Base-by-base conservation (phyloP, 225 moss, liverwort and hornwort species). In the Pleurozium schreberi region DNA sequence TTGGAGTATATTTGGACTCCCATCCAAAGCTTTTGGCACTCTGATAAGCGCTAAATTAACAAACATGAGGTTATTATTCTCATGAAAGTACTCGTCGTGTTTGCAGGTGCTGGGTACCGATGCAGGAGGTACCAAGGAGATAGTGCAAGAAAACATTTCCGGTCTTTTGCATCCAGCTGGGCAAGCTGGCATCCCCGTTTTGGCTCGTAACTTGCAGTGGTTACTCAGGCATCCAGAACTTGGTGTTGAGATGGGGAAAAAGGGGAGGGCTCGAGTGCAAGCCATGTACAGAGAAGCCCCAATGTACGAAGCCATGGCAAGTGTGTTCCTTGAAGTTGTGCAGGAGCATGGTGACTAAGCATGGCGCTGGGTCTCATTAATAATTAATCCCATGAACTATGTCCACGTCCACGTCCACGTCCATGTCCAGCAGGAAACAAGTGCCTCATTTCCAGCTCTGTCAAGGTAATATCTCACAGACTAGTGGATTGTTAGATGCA, bases 71-170 rank as follows among this genome's bases (percentile, higher is more conserved):
- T 65, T 64, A 9, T 64, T 30, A 55, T 11, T 91, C 84, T 87
- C 18, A 87, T 53, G 81, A 50, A 87, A 55, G 58, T 70, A 25
- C 6, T 6, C 67, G 11, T 70, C 43, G 38, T 38, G 21, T 60
- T 75, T 88, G 55, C 95, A 95, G 95, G 94, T 94, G 81, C 85
- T 95, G 78, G 96, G 94, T 23, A 96, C 96, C 30, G 92, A 96
- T 52, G 93, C 94, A 84, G 96, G 96, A 34, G 96, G 95, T 31
- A 96, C 96, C 6, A 94, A 87, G 87, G 96, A 96, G 91, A 95
- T 96, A 79, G 87, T 96, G 82, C 93, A 90, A 66, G 85, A 38
- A 38, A 94, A 96, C 59, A 42, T 94, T 4, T 93, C 96, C 26
- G 96, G 96, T 75, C 92, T 95, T 80, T 82, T 96, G 52, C 96